A percentile compares a stretch with the other conserved stretches of the same genome.
Evolutionary conservation across 1,139 yeast genomes (phyloP).

Genomic region (Arxiozyma slooffiae): DNA sequence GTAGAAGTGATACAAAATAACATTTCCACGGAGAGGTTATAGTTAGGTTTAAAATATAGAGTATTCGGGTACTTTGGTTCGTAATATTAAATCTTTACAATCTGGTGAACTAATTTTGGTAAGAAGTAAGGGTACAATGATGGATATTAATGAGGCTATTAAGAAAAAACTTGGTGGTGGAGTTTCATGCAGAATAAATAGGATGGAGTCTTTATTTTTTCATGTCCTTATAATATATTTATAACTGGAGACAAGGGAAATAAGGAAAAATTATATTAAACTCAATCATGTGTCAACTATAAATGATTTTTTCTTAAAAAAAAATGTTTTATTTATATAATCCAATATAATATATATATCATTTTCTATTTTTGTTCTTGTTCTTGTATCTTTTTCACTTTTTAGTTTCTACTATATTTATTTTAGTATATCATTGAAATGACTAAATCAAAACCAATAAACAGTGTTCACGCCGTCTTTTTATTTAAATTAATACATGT

Average conservation of each 20-base stretch:
- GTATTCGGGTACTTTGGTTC: constrained; percentile 68
- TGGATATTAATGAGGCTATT: constrained; percentile 80
- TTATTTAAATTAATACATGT: too few species aligned
- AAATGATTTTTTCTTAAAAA: too few species aligned
- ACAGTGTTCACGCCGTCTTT: not conserved
- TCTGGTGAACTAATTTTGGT: constrained; percentile 86
- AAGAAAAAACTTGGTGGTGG: constrained; percentile 63
- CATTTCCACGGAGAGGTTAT: constrained; percentile 72
- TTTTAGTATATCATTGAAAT: not conserved
- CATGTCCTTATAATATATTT: not conserved
- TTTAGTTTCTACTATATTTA: not conserved
- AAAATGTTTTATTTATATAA: not conserved
- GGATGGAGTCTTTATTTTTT: not conserved
- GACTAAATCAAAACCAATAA: too few species aligned
- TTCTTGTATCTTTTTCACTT: too few species aligned
- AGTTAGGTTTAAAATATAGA: constrained; percentile 88
- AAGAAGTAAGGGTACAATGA: constrained; percentile 41
- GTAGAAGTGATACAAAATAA: constrained; percentile 84
- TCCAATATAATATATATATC: not conserved
- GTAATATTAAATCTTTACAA: constrained; percentile 70
- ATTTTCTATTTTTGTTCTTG: not conserved
- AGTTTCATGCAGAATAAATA: constrained; percentile 67
- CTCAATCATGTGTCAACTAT: not conserved
- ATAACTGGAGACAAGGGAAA: not conserved
- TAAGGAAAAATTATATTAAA: too few species aligned